Evolutionary conservation across 805 yeast species (phyloP).

Genomic region (Kodamaea laetipori): DNA sequence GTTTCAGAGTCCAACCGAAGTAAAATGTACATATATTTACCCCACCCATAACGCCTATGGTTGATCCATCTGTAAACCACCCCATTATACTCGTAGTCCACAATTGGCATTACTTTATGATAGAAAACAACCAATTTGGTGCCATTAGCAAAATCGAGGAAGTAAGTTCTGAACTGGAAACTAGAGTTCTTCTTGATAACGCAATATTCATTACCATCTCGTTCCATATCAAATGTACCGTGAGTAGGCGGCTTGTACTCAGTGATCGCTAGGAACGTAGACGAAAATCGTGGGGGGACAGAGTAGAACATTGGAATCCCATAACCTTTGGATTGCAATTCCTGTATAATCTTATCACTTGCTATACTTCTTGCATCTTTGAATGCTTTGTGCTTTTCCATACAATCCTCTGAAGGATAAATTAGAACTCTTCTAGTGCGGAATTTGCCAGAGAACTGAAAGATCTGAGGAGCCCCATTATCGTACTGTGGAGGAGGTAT

Average conservation of each 20-base stretch:
- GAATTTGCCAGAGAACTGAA: neutral
- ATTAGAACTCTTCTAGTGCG: neutral
- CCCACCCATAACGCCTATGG: neutral
- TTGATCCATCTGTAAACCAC: conserved; percentile 11
- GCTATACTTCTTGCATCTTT: neutral
- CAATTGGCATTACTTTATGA: conserved; percentile 10
- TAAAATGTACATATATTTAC: conserved; percentile 4
- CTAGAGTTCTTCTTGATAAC: neutral
- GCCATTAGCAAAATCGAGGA: neutral
- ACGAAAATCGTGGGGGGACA: neutral
- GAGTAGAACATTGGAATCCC: conserved; percentile 8
- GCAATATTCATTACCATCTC: conserved; percentile 9
- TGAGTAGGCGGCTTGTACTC: neutral
- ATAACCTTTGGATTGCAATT: conserved; percentile 5
- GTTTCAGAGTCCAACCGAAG: neutral
- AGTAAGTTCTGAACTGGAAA: neutral
- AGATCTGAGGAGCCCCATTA: neutral
- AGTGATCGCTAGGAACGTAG: neutral
- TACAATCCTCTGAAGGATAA: conserved; percentile 3
- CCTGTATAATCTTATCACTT: neutral
- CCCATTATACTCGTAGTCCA: conserved; percentile 14
- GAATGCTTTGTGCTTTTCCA: conserved; percentile 7
- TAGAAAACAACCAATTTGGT: conserved; percentile 8
- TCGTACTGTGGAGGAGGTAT: neutral
- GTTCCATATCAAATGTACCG: conserved; percentile 5